Percentiles rank a stretch among this genome's conserved stretches.
Conservation (phyloP, 2,329 filamentous ascomycete species). For the Fusarium clavum region DNA sequence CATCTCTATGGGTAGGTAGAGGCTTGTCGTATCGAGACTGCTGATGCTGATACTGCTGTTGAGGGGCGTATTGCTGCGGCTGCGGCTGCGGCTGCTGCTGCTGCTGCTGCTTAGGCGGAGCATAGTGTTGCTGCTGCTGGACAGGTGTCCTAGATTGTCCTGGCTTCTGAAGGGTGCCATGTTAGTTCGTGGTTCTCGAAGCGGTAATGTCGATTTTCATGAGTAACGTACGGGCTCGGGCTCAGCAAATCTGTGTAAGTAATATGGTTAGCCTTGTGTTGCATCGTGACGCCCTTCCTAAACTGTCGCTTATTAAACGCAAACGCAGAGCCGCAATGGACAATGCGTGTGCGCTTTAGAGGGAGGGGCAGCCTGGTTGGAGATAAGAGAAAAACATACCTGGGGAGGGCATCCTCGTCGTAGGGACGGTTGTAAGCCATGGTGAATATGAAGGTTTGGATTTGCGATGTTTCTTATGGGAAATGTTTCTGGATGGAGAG, state of each 20-base stretch:
- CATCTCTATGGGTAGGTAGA: constrained; percentile 51
- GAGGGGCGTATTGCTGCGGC: background rate
- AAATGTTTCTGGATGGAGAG: background rate
- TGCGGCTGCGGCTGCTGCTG: constrained; percentile 18
- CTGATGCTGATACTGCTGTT: constrained; percentile 43
- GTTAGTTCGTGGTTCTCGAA: constrained; percentile 29
- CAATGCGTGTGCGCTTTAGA: constrained; percentile 33
- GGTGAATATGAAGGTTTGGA: constrained; percentile 6
- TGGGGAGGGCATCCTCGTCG: constrained; percentile 94
- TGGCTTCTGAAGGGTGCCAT: constrained; percentile 51
- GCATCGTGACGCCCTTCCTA: constrained; percentile 17
- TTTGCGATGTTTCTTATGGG: background rate
- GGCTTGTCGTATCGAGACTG: constrained; percentile 63
- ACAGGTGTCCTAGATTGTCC: constrained; percentile 47
- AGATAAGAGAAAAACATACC: constrained; percentile 59
- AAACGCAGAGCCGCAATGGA: constrained; percentile 36
- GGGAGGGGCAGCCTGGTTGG: constrained; percentile 26
- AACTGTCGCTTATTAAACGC: constrained; percentile 12
- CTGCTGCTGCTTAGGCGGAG: constrained; percentile 43
- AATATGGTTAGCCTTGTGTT: constrained; percentile 43
- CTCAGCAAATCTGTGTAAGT: constrained; percentile 72
- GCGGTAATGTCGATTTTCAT: background rate
- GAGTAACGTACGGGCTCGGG: constrained; percentile 71
- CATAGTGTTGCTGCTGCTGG: constrained; percentile 48
- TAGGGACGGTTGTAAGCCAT: constrained; percentile 97